Evolutionary conservation across 2,329 filamentous ascomycete species (phyloP).

Genomic region (Sordariomycetes sp.): DNA sequence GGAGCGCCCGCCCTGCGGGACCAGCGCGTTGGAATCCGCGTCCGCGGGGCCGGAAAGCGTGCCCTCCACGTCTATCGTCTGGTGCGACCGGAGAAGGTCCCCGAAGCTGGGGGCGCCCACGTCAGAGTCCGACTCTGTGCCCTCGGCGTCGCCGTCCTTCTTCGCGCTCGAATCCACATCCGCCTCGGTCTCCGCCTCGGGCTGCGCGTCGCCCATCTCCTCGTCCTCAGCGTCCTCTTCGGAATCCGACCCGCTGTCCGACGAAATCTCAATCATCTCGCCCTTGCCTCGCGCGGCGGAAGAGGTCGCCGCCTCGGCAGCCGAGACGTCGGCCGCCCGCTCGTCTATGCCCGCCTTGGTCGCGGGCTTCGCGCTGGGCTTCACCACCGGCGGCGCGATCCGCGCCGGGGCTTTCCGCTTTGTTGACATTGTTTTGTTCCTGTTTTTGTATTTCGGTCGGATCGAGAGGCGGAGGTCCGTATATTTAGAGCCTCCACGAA

Average conservation of each 20-base stretch:
- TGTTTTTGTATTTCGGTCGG: background rate
- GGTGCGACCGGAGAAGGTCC: constrained; percentile 63
- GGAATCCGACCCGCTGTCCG: constrained; percentile 35
- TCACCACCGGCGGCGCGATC: constrained; percentile 41
- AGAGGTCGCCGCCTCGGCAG: constrained; percentile 21
- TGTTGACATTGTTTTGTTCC: constrained; percentile 33
- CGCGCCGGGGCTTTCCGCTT: constrained; percentile 47
- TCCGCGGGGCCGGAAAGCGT: constrained; percentile 24
- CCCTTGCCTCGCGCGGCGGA: constrained; percentile 14
- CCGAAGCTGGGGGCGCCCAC: constrained; percentile 59
- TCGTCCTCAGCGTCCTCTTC: constrained; percentile 19
- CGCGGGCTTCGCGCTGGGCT: constrained; percentile 35
- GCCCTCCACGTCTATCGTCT: constrained; percentile 63
- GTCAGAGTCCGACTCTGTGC: constrained; percentile 31
- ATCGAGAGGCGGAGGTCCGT: background rate
- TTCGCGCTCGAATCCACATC: constrained; percentile 8
- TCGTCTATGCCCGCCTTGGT: constrained; percentile 42
- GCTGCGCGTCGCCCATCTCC: background rate
- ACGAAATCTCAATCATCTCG: constrained; percentile 43
- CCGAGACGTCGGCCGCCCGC: constrained; percentile 38
- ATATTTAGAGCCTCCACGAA: background rate
- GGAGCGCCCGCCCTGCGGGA: constrained; percentile 19
- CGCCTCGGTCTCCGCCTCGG: background rate
- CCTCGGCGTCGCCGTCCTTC: constrained; percentile 12
- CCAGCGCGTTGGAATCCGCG: constrained; percentile 18